A percentile compares a stretch with the other conserved stretches of the same genome.
Evolutionary conservation across 2,329 filamentous ascomycete genomes (phyloP).

Genomic region (Calonectria pteridis): DNA sequence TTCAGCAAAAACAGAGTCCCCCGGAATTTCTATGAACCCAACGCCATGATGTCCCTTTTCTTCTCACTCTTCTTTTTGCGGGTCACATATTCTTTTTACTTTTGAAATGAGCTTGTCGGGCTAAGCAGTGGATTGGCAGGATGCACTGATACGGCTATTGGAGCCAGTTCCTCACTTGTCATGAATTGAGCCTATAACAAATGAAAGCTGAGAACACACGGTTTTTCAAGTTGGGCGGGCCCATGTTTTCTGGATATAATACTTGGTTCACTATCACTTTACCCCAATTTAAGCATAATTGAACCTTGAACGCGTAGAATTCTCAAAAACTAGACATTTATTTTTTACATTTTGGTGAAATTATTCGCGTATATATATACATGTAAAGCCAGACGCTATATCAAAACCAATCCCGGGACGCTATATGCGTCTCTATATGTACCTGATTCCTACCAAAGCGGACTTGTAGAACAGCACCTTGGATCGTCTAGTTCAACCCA

Average conservation of each 20-base stretch:
- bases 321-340: neutral
- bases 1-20: neutral
- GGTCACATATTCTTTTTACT: neutral
- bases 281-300: neutral
- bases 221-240: too few species aligned
- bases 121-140: neutral
- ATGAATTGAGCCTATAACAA: too few species aligned
- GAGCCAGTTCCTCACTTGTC: too few species aligned
- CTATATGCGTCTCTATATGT: neutral
- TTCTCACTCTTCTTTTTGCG: neutral
- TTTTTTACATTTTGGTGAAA: neutral
- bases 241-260: neutral
- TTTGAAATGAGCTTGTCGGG: neutral
- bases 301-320: neutral
- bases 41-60: neutral
- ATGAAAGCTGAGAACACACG: too few species aligned
- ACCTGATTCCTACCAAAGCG: neutral
- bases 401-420: neutral
- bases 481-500: neutral
- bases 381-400: neutral
- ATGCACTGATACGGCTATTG: neutral
- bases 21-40: neutral
- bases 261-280: neutral
- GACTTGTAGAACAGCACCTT: neutral
- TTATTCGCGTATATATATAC: slow-evolving; percentile 1